phyloP scores from a whole-genome alignment of 2,329 filamentous ascomycete genomes.

The Trichoderma citrinoviride region DNA sequence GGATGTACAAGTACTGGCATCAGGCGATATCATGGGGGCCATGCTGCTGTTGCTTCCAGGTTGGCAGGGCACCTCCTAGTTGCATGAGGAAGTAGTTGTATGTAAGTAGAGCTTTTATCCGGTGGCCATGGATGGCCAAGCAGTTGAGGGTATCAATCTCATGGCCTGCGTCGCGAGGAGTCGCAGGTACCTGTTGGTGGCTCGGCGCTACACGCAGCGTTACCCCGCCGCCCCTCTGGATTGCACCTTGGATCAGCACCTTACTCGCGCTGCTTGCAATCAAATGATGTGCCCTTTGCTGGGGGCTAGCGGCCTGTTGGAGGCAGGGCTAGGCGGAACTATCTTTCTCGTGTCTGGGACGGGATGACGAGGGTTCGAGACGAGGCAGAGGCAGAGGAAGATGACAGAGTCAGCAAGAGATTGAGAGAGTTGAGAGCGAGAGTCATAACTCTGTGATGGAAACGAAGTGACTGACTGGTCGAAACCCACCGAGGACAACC shows the following conservation, averaged over 20 bases:
- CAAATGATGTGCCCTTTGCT: constrained; percentile 1
- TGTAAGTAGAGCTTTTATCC: neutral
- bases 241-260: constrained; percentile 20
- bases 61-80: neutral
- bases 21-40: constrained; percentile 4
- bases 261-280: constrained; percentile 5
- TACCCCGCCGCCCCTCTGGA: constrained; percentile 21
- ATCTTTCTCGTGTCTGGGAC: constrained; percentile 16
- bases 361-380: neutral
- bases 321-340: constrained; percentile 13
- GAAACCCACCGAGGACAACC: too few species aligned
- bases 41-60: constrained; percentile 1
- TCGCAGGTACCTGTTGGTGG: constrained; percentile 10
- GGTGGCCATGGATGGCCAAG: constrained; percentile 8
- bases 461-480: too few species aligned
- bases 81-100: neutral
- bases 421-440: too few species aligned
- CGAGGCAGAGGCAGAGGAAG: too few species aligned
- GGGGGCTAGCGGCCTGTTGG: constrained; percentile 1
- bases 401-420: too few species aligned
- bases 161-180: neutral
- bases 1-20: too few species aligned
- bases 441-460: too few species aligned
- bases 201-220: constrained; percentile 15
- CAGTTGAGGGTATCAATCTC: constrained; percentile 7